Percentiles rank a stretch among this genome's conserved stretches.
Conservation (phyloP, 1,284 basidiomycete genomes). For the Baeospora myosura region DNA sequence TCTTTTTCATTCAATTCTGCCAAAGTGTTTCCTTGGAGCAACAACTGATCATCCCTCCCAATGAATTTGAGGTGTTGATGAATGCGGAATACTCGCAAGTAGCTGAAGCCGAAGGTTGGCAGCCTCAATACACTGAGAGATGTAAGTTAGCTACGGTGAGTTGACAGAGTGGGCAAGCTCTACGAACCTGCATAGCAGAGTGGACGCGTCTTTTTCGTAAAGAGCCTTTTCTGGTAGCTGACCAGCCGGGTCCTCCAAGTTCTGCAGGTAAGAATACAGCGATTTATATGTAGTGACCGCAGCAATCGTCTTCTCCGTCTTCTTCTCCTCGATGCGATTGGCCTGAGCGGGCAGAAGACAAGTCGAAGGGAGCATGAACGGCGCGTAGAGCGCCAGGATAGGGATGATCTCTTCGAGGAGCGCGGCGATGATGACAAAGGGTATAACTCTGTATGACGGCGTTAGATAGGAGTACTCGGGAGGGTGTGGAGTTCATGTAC, state of each 20-base stretch:
- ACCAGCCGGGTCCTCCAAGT: constrained; percentile 22
- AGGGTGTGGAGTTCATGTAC: constrained; percentile 30
- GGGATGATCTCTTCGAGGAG: constrained; percentile 79
- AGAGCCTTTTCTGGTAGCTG: constrained; percentile 27
- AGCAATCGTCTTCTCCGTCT: constrained; percentile 39
- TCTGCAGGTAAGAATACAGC: constrained; percentile 27
- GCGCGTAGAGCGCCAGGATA: constrained; percentile 80
- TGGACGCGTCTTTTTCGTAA: constrained; percentile 21
- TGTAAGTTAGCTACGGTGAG: constrained; percentile 2
- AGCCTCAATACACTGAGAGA: constrained; percentile 45
- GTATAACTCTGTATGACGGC: constrained; percentile 54
- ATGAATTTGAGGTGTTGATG: constrained; percentile 47
- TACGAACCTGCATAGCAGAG: constrained; percentile 35
- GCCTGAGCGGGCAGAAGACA: constrained; percentile 81
- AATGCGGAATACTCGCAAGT: constrained; percentile 47
- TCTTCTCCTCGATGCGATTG: constrained; percentile 59
- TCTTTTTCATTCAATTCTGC: constrained; percentile 41
- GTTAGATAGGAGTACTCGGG: constrained; percentile 2
- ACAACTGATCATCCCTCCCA: constrained; percentile 50
- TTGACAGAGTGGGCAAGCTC: constrained; percentile 5
- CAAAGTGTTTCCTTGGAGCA: constrained; percentile 43
- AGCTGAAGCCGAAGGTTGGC: constrained; percentile 48
- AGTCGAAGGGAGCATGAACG: constrained; percentile 79
- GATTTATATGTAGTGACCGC: constrained; percentile 26
- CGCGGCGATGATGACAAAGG: constrained; percentile 71